A percentile compares a stretch with the other conserved stretches of the same genome.
These are phyloP conservation scores for Cystobasidium slooffiae DNA, from an alignment of 1,284 basidiomycete genomes.

Conservation along the genomic window DNA sequence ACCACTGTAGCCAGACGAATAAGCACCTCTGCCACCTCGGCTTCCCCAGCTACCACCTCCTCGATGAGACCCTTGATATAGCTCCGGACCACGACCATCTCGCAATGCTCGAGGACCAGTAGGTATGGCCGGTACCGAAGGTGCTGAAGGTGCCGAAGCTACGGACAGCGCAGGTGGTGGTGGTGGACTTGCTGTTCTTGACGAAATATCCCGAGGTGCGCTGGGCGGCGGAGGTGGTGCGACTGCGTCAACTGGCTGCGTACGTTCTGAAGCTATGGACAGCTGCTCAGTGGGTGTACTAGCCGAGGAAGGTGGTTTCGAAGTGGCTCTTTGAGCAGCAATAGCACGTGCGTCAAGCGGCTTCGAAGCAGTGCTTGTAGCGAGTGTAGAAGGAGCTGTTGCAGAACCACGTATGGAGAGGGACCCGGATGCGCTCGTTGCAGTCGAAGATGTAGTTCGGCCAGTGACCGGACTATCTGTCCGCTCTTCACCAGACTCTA, in stretches of 20 bases:
- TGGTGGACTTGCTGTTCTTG: slow-evolving; percentile 2
- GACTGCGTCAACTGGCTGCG: not conserved
- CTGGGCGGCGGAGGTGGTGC: not conserved
- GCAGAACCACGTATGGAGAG: slow-evolving; percentile 9
- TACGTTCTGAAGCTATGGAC: not conserved
- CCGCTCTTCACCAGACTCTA: slow-evolving; percentile 24
- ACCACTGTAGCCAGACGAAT: slow-evolving; percentile 1
- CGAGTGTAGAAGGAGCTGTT: not conserved
- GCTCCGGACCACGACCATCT: slow-evolving; percentile 1
- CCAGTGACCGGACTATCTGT: slow-evolving; percentile 15
- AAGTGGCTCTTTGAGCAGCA: not conserved
- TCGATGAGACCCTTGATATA: slow-evolving; percentile 2
- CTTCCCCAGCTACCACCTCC: slow-evolving; percentile 1
- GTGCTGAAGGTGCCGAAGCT: not conserved
- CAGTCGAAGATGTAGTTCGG: slow-evolving; percentile 1
- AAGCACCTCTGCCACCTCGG: not conserved
- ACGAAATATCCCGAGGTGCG: too few relatives aligned
- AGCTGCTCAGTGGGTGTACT: not conserved
- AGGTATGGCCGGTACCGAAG: not conserved
- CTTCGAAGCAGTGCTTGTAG: not conserved
- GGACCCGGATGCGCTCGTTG: slow-evolving; percentile 1
- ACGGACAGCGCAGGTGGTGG: not conserved
- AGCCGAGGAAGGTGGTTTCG: not conserved
- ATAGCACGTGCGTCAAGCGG: slow-evolving; percentile 1
- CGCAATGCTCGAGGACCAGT: slow-evolving; percentile 21